phyloP scores from a whole-genome alignment of 139 green algal species.

The Diplosphaera chodatii region DNA sequence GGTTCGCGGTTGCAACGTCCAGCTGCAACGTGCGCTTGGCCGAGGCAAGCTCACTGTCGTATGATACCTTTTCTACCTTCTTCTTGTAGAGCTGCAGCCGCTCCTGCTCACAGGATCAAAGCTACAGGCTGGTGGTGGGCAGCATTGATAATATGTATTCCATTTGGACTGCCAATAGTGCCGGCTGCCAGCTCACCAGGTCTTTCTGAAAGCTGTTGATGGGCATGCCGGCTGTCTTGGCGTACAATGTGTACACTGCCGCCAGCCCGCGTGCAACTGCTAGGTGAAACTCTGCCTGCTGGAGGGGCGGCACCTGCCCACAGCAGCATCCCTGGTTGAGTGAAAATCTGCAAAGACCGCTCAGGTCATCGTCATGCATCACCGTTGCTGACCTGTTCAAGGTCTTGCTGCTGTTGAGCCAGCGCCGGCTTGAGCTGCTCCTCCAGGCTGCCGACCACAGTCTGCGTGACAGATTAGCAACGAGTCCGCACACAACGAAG shows the following conservation, averaged over 20 bases:
- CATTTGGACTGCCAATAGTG: too few species aligned
- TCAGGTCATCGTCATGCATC: too few species aligned
- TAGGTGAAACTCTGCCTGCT: neutral
- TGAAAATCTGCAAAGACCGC: too few species aligned
- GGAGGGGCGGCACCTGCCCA: neutral
- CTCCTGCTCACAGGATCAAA: slow-evolving; percentile 16
- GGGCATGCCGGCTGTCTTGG: neutral
- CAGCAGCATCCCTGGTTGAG: too few species aligned
- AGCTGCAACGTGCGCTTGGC: slow-evolving; percentile 18
- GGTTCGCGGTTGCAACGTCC: slow-evolving; percentile 47
- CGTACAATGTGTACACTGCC: neutral
- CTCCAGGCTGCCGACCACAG: neutral
- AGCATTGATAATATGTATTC: too few species aligned
- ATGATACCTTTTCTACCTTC: slow-evolving; percentile 36
- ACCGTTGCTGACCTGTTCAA: too few species aligned
- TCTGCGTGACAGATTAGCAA: too few species aligned
- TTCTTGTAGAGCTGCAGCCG: slow-evolving; percentile 41
- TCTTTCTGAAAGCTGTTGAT: neutral
- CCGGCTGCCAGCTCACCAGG: neutral
- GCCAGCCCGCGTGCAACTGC: neutral
- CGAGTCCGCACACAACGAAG: neutral
- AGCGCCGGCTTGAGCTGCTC: neutral
- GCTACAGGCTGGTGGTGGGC: too few species aligned
- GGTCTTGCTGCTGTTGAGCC: neutral
- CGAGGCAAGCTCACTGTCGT: slow-evolving; percentile 16